Evolutionary conservation across 148 eudicot species (phyloP).

Genomic region (Camellia lanceoleosa): DNA sequence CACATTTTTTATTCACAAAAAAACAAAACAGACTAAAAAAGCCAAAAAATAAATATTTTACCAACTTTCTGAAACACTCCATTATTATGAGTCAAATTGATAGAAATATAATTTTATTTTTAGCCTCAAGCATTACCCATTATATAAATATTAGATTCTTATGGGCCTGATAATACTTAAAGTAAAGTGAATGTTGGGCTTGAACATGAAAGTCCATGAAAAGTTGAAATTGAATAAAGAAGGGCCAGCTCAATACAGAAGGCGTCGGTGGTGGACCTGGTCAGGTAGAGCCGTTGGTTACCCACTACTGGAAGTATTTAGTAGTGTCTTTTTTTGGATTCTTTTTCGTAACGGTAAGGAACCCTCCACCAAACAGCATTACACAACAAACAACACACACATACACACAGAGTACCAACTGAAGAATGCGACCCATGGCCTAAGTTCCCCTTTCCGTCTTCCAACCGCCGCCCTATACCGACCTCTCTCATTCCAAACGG

Average conservation of each 20-base stretch:
- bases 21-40: too few relatives aligned
- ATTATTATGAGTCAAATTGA: too few relatives aligned
- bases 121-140: too few relatives aligned
- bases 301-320: neutral
- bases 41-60: too few relatives aligned
- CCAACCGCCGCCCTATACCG: slow-evolving; percentile 1
- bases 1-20: too few relatives aligned
- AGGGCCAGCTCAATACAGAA: neutral
- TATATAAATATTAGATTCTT: too few relatives aligned
- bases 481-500: neutral
- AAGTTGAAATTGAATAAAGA: too few relatives aligned
- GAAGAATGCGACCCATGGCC: slow-evolving; percentile 22
- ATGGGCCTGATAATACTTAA: too few relatives aligned
- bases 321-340: slow-evolving; percentile 12
- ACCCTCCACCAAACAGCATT: slow-evolving; percentile 10
- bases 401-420: neutral
- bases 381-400: neutral
- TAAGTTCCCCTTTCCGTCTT: neutral
- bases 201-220: too few relatives aligned
- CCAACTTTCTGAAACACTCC: too few relatives aligned
- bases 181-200: too few relatives aligned
- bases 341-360: slow-evolving; percentile 33
- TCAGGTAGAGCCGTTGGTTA: neutral
- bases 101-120: too few relatives aligned
- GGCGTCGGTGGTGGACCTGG: neutral